phyloP scores from a whole-genome alignment of 2,329 filamentous ascomycete species.

The Emericellopsis cladophorae region DNA sequence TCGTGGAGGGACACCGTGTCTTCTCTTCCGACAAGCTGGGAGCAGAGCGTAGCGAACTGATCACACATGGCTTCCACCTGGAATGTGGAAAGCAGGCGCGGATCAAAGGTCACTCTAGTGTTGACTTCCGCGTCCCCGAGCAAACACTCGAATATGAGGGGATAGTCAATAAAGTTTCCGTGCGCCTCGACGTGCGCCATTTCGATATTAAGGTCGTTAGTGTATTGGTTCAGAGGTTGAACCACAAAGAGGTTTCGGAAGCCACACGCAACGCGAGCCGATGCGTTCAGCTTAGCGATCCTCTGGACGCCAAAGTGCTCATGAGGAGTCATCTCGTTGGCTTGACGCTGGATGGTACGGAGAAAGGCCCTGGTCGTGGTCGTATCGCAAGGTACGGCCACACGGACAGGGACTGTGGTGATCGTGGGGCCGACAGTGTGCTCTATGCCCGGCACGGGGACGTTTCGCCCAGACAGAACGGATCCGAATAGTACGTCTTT shows the following conservation, averaged over 20 bases:
- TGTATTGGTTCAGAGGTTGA: constrained; percentile 3
- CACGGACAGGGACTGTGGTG: no score
- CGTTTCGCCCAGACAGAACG: no score
- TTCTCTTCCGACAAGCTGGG: no score
- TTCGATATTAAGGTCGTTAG: not conserved
- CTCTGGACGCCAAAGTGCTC: constrained; percentile 1
- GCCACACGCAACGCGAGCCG: constrained; percentile 6
- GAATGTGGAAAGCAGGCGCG: constrained; percentile 4
- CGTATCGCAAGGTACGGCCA: constrained; percentile 5
- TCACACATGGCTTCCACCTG: constrained; percentile 3
- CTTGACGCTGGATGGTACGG: constrained; percentile 8
- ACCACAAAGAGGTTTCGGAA: constrained; percentile 10
- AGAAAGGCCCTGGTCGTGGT: constrained; percentile 9
- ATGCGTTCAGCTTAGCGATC: constrained; percentile 3
- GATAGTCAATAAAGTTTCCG: not conserved
- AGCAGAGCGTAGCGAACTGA: constrained; percentile 6
- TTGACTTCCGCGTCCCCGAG: constrained; percentile 1
- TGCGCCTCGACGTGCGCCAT: not conserved
- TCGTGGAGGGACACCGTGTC: constrained; percentile 5
- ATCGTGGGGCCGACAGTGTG: no score
- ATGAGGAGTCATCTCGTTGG: not conserved
- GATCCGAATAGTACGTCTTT: no score
- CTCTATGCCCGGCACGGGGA: no score
- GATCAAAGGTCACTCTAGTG: constrained; percentile 4
- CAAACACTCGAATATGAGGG: not conserved